Evolutionary conservation across 495 filamentous ascomycete species (phyloP).

Genomic region (Trypethelium eluteriae): DNA sequence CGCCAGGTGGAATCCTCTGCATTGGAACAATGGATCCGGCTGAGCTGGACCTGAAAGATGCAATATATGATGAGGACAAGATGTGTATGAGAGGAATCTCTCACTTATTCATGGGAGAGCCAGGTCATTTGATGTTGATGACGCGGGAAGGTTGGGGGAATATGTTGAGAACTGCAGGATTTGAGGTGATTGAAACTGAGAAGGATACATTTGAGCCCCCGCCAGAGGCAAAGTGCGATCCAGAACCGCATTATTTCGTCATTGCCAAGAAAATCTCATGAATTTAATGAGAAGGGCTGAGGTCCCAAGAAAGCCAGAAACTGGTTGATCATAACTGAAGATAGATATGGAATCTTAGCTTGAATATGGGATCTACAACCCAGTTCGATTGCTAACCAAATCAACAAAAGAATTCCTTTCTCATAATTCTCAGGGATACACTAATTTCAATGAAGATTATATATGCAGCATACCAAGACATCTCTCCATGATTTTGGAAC

Average conservation of each 20-base stretch:
- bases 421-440: too few species aligned
- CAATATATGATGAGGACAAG: constrained; percentile 2
- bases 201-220: not conserved
- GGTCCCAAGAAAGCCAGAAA: too few species aligned
- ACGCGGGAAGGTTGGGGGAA: not conserved
- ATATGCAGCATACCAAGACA: too few species aligned
- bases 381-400: too few species aligned
- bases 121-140: not conserved
- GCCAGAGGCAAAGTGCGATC: not conserved
- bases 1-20: constrained; percentile 9
- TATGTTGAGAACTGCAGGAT: not conserved
- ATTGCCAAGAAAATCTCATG: not conserved
- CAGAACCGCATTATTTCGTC: constrained; percentile 7
- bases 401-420: too few species aligned
- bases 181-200: not conserved
- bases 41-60: not conserved
- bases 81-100: not conserved
- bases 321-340: too few species aligned
- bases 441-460: too few species aligned
- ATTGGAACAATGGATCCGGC: constrained; percentile 9
- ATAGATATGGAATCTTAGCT: too few species aligned
- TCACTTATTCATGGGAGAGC: not conserved
- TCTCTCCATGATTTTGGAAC: too few species aligned
- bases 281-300: not conserved
- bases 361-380: too few species aligned